Conservation (phyloP, 2,329 filamentous ascomycete genomes). For the Aspergillus neotritici region DNA sequence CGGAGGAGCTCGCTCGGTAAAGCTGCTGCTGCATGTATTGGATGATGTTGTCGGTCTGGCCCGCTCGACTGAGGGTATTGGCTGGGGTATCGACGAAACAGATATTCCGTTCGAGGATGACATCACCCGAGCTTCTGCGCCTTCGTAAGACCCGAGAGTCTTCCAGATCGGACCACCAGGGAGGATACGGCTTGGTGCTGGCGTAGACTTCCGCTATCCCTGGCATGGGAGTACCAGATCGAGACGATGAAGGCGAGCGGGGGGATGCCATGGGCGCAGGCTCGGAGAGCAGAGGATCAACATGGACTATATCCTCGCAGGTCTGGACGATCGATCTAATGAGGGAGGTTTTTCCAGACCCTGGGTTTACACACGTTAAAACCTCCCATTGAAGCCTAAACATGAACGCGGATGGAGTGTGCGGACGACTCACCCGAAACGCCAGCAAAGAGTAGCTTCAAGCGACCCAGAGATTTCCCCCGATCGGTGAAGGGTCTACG, state of each 20-base stretch:
- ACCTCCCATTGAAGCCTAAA: neutral
- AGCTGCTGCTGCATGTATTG: slow-evolving; percentile 70
- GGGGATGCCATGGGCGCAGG: slow-evolving; percentile 16
- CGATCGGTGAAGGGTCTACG: slow-evolving; percentile 83
- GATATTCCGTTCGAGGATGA: slow-evolving; percentile 80
- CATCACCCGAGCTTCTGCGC: slow-evolving; percentile 67
- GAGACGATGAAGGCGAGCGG: slow-evolving; percentile 18
- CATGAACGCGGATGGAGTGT: neutral
- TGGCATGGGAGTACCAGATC: slow-evolving; percentile 11
- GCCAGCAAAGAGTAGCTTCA: slow-evolving; percentile 86
- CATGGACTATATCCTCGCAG: slow-evolving; percentile 89
- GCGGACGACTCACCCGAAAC: slow-evolving; percentile 55
- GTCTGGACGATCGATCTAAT: slow-evolving; percentile 81
- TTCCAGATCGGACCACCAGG: slow-evolving; percentile 82
- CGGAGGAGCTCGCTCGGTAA: slow-evolving; percentile 56
- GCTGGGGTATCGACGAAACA: slow-evolving; percentile 84
- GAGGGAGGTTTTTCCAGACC: slow-evolving; percentile 81
- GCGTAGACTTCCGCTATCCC: slow-evolving; percentile 65
- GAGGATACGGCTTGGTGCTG: slow-evolving; percentile 76
- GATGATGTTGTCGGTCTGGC: slow-evolving; percentile 55
- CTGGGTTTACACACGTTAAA: slow-evolving; percentile 39
- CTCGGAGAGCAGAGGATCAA: slow-evolving; percentile 56
- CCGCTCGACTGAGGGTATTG: slow-evolving; percentile 48
- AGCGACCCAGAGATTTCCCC: slow-evolving; percentile 74
- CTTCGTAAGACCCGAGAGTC: slow-evolving; percentile 55